Conservation (phyloP, 2,329 filamentous ascomycete genomes). For the Triangularia verruculosa region DNA sequence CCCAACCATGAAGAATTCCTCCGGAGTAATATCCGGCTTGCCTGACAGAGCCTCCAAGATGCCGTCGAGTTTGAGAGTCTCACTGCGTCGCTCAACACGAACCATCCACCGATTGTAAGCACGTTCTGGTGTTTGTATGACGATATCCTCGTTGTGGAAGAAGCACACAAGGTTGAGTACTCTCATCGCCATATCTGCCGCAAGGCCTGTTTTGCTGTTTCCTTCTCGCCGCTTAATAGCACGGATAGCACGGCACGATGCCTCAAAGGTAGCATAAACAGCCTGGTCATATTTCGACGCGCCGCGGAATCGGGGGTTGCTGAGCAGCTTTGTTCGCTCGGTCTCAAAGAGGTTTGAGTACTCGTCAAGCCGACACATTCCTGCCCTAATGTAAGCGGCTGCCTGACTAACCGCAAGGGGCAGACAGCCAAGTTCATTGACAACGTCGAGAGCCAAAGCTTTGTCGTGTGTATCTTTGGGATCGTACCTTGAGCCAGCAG, state of each 20-base stretch:
- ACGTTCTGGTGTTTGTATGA: neutral
- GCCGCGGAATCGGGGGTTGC: neutral
- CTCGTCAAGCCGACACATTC: neutral
- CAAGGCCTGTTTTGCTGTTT: neutral
- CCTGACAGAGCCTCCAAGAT: neutral
- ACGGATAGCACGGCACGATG: conserved; percentile 7
- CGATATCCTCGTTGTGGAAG: conserved; percentile 10
- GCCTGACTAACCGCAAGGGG: conserved; percentile 33
- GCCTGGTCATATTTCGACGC: conserved; percentile 1
- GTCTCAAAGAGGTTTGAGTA: neutral
- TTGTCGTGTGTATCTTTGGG: neutral
- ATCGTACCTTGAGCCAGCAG: conserved; percentile 1
- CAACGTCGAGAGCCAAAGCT: conserved; percentile 18
- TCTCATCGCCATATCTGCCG: neutral
- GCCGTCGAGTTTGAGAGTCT: no score
- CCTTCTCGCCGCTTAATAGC: neutral
- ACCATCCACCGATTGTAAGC: neutral
- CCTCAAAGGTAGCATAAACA: conserved; percentile 10
- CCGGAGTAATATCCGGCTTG: neutral
- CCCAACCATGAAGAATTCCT: neutral
- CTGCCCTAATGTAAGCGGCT: conserved; percentile 17
- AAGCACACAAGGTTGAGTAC: conserved; percentile 9
- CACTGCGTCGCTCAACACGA: neutral
- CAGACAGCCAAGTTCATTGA: conserved; percentile 26
- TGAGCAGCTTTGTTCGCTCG: neutral